Conservation (phyloP, 192 early-diverging fungal species). For the Phycomyces nitens region DNA sequence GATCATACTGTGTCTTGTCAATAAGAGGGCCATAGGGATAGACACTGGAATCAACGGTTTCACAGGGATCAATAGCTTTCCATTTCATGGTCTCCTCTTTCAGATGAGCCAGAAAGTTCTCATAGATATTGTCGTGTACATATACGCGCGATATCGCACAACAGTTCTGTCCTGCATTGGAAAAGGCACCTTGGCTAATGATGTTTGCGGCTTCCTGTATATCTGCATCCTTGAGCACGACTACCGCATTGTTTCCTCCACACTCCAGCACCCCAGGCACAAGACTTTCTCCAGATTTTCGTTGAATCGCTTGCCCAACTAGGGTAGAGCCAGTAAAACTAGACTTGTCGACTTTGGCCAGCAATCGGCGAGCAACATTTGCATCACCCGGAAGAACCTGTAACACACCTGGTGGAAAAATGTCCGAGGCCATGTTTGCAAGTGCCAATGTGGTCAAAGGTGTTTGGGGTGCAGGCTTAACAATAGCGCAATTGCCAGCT, state of each 20-base stretch:
- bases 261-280: slow-evolving; percentile 50
- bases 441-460: slow-evolving; percentile 54
- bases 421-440: slow-evolving; percentile 39
- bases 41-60: slow-evolving; percentile 17
- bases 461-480: slow-evolving; percentile 59
- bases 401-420: slow-evolving; percentile 48
- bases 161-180: slow-evolving; percentile 75
- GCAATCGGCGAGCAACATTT: slow-evolving; percentile 42
- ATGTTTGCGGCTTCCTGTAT: slow-evolving; percentile 40
- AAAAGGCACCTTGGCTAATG: slow-evolving; percentile 46
- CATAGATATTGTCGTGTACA: slow-evolving; percentile 63
- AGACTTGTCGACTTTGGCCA: slow-evolving; percentile 46
- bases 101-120: slow-evolving; percentile 56
- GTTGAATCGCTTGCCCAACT: slow-evolving; percentile 50
- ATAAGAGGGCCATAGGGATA: slow-evolving; percentile 46
- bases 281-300: slow-evolving; percentile 41
- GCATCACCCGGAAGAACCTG: slow-evolving; percentile 51
- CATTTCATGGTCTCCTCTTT: slow-evolving; percentile 40
- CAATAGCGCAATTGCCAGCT: slow-evolving; percentile 60
- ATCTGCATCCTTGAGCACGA: slow-evolving; percentile 51
- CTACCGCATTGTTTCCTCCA: slow-evolving; percentile 57
- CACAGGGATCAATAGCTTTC: slow-evolving; percentile 26
- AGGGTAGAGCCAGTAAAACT: slow-evolving; percentile 54
- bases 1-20: slow-evolving; percentile 53
- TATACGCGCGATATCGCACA: slow-evolving; percentile 69